A percentile compares a stretch with the other conserved stretches of the same genome.
phyloP scores from a whole-genome alignment of 169 alveolate genomes.

The Cytauxzoon felis region DNA sequence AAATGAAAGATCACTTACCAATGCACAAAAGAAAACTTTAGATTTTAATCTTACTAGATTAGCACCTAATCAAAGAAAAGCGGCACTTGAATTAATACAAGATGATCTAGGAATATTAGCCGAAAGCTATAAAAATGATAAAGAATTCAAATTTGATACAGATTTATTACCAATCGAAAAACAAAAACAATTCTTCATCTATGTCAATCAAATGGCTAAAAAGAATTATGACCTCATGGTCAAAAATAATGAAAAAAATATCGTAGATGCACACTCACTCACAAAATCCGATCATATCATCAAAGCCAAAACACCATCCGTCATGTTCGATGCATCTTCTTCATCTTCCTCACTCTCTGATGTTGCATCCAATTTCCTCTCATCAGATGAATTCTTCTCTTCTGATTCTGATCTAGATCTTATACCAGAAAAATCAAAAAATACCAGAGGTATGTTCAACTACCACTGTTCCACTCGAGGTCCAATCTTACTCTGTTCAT shows the following conservation, averaged over 20 bases:
- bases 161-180: constrained; percentile 79
- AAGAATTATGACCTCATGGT: constrained; percentile 71
- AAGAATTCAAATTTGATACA: constrained; percentile 73
- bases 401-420: constrained; percentile 54
- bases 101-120: constrained; percentile 84
- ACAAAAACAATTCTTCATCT: constrained; percentile 74
- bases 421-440: constrained; percentile 9
- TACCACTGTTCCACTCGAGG: no score
- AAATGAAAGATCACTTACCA: constrained; percentile 75
- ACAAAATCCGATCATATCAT: neutral
- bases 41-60: constrained; percentile 69
- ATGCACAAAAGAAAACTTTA: constrained; percentile 69
- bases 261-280: neutral
- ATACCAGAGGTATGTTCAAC: no score
- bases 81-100: constrained; percentile 81
- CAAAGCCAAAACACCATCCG: constrained; percentile 43
- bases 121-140: constrained; percentile 73
- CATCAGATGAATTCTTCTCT: constrained; percentile 65
- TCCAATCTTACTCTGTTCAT: no score
- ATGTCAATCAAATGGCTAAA: constrained; percentile 79
- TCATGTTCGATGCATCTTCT: constrained; percentile 55
- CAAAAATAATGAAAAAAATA: constrained; percentile 1
- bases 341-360: constrained; percentile 69
- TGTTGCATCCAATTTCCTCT: constrained; percentile 64
- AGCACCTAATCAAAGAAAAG: constrained; percentile 81